Evolutionary conservation across 1,284 basidiomycete genomes (phyloP), one percentile per base, ranked within the genome.

Genomic region (Tilletia indica): DNA sequence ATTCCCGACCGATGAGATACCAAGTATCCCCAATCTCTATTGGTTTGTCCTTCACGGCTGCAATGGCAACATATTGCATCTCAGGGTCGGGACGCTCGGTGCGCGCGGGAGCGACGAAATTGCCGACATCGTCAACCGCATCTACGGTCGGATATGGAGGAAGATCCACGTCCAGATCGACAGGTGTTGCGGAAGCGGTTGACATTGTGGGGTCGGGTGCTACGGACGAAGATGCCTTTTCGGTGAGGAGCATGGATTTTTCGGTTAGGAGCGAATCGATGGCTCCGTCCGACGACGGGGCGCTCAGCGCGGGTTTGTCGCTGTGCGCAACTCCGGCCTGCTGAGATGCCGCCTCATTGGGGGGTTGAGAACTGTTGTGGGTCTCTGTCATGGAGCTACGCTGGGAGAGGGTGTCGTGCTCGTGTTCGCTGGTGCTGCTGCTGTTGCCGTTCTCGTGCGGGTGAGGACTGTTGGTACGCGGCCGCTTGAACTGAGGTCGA

Each of bases 1-100:
- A 95, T 14, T 81, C 78, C 66, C 87, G 85, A 39, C 90, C 87
- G 42, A 94, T 86, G 68, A 95, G 85, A 84, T 89, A 93, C 92
- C 93, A 95, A 2, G 87, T 89, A 70, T 93, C 89, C 51, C 91
- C 91, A 19, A 76, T 72, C 42, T 68, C 69, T 87, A 93, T 89
- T 31, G 86, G 85, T n/a, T 61, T 45, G 54, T 82, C 81, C 45
- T 80, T 80, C 36, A 64, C 61, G 21, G 61, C 78, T 87, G 8
- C 34, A 14, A 64, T 16, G 3, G 61, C 61, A 3, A 16, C 36
- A 25, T 34, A 12, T 64, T 64, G 61, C 16, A 39, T 14, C 3
- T 11, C 34, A 19, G 61, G 36, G 19, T 34, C 16, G 3, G 61
- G 61, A 34, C 12, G 61, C 12, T 64, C 36, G 9, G 36, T 19